Percentiles rank a stretch among this genome's conserved stretches.
phyloP scores from a whole-genome alignment of 2,329 filamentous ascomycete species.

The Cucurbitaria berberidis region DNA sequence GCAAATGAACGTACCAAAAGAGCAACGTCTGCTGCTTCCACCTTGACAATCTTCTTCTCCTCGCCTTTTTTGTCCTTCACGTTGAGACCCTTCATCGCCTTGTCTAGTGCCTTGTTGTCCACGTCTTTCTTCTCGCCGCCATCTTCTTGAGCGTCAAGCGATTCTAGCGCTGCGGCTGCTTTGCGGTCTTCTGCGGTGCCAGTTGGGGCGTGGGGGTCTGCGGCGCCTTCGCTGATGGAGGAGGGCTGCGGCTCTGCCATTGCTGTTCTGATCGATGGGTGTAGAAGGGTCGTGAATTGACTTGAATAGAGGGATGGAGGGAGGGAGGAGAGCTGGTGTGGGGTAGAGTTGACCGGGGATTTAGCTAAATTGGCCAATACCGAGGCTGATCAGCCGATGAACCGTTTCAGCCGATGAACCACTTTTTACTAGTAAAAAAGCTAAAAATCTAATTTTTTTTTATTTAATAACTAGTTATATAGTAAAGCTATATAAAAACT shows the following conservation, averaged over 20 bases:
- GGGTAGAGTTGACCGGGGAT: constrained; percentile 7
- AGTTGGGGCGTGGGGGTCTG: constrained; percentile 52
- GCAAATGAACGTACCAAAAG: constrained; percentile 62
- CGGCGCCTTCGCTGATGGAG: constrained; percentile 65
- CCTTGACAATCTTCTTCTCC: constrained; percentile 67
- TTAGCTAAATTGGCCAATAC: constrained; percentile 21
- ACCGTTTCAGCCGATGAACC: no score
- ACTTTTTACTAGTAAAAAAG: no score
- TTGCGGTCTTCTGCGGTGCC: constrained; percentile 77
- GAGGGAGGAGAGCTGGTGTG: constrained; percentile 8
- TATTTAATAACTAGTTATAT: no score
- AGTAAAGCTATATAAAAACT: no score
- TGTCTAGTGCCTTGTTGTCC: constrained; percentile 72
- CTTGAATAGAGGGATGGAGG: neutral
- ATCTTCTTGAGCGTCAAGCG: constrained; percentile 65
- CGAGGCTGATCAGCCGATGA: no score
- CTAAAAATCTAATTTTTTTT: no score
- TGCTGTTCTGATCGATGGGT: constrained; percentile 7
- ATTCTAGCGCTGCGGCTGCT: constrained; percentile 74
- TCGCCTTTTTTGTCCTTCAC: constrained; percentile 52
- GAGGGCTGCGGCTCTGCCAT: constrained; percentile 70
- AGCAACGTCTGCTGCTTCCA: constrained; percentile 73
- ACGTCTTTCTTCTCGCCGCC: constrained; percentile 63
- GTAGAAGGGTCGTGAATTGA: neutral
- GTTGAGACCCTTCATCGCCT: constrained; percentile 71